Percentiles rank a stretch among this genome's conserved stretches.
Evolutionary conservation across 495 filamentous ascomycete genomes (phyloP).

Genomic region (Aspergillus incahuasiensis): DNA sequence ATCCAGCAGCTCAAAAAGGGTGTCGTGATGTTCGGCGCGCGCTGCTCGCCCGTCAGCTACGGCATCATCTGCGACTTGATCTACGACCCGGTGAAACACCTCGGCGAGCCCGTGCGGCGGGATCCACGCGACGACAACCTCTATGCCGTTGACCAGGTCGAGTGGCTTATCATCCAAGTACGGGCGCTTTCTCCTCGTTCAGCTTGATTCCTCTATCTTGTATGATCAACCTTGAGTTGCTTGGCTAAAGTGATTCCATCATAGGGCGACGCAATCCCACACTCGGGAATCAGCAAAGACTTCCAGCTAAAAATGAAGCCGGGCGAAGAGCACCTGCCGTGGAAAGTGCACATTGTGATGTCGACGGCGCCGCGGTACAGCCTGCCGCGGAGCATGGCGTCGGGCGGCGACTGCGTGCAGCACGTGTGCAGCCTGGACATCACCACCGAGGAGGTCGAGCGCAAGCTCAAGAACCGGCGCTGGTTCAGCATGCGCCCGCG

Average conservation of each 20-base stretch:
- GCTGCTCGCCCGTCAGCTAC: constrained; percentile 54
- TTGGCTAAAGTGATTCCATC: too few relatives aligned
- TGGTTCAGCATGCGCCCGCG: constrained; percentile 39
- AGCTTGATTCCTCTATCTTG: too few relatives aligned
- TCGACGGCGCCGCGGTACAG: constrained; percentile 35
- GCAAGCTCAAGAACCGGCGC: constrained; percentile 42
- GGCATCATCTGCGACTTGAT: constrained; percentile 46
- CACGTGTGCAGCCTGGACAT: constrained; percentile 27
- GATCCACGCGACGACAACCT: constrained; percentile 44
- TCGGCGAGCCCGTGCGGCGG: constrained; percentile 32
- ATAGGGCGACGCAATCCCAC: background rate
- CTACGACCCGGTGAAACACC: constrained; percentile 43
- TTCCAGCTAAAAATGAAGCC: constrained; percentile 44
- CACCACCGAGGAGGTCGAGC: constrained; percentile 30
- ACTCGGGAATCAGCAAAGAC: constrained; percentile 15
- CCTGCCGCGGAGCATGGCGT: constrained; percentile 39
- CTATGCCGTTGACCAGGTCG: constrained; percentile 49
- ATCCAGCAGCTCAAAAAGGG: constrained; percentile 44
- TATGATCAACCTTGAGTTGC: too few relatives aligned
- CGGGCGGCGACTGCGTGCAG: constrained; percentile 23
- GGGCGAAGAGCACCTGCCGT: constrained; percentile 33
- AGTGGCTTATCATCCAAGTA: constrained; percentile 53
- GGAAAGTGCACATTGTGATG: constrained; percentile 47
- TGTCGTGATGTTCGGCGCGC: constrained; percentile 37
- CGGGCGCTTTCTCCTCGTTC: too few relatives aligned